Percentiles rank a stretch among this genome's conserved stretches.
Conservation (phyloP, 1,284 basidiomycete genomes). For the Pholiota adiposa region DNA sequence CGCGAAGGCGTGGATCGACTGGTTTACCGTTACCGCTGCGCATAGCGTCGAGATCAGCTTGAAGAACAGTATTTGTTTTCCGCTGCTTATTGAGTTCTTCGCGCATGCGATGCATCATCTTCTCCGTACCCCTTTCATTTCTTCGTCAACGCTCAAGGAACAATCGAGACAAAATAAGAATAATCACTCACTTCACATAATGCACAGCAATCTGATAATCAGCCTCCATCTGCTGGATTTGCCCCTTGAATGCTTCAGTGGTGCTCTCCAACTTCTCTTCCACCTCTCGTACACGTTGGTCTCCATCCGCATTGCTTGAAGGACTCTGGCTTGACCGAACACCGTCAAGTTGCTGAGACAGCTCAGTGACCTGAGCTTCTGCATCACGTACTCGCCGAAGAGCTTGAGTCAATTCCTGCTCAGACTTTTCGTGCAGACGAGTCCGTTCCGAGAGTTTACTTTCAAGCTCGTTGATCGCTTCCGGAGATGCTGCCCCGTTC, state of each 20-base stretch:
- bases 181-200: conserved; percentile 79
- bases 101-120: conserved; percentile 98
- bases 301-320: conserved; percentile 42
- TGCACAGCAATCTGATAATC: conserved; percentile 95
- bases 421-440: conserved; percentile 74
- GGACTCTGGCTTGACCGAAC: conserved; percentile 59
- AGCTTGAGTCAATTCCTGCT: conserved; percentile 69
- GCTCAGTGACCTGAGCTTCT: conserved; percentile 67
- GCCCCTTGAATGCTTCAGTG: conserved; percentile 75
- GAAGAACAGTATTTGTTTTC: conserved; percentile 75
- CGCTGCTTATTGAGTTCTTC: conserved; percentile 93
- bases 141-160: conserved; percentile 7
- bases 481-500: conserved; percentile 50
- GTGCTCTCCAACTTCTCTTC: conserved; percentile 82
- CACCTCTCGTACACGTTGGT: conserved; percentile 65
- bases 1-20: conserved; percentile 60
- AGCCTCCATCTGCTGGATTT: conserved; percentile 86
- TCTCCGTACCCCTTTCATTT: conserved; percentile 88
- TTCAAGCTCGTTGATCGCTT: conserved; percentile 72
- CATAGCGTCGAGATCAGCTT: conserved; percentile 76
- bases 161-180: conserved; percentile 21
- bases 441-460: conserved; percentile 73
- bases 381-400: conserved; percentile 71
- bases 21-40: conserved; percentile 65
- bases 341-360: conserved; percentile 71